Base-by-base conservation (phyloP, 2,329 filamentous ascomycete genomes). In the Arthrobotrys megalospora region DNA sequence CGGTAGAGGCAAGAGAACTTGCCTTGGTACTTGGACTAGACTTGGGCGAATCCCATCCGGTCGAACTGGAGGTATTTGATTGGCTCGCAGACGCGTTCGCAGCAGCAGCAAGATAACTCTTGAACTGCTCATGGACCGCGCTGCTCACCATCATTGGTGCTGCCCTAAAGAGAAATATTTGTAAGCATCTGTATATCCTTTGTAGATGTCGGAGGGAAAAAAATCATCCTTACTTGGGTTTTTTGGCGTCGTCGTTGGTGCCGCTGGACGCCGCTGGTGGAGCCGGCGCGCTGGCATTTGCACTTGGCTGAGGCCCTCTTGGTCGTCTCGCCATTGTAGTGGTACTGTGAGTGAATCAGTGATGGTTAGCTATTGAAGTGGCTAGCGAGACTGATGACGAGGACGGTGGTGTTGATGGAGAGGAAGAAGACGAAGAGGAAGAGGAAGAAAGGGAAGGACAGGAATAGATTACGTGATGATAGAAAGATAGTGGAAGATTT, bases 181-280 rank as follows among this genome's bases (percentile, higher is more conserved):
- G 48, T 52, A n/a, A 52, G 48, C 21, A 32, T 32, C 24, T 28
- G 24, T 32, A 1, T 12, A 2, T 52, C 14, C 10, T 1, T 52
- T 32, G 11, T n/a, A 52, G 28, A 8, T 3, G 6, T n/a, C 5
- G 16, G 45, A 21, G 24, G 7, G n/a, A 48, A 8, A 16, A 48
- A 48, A 48, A 6, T 4, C 10, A 7, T 32, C n/a, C 16, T 28
- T 52, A 45, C 28, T 14, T 38, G 1, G 52, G 14, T 1, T 4
- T 1, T 11, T 55, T 36, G 52, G 16, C 45, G 5, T 55, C 32
- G 28, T 38, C 19, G 12, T 6, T 55, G 24, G 14, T 55, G 52
- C 52, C 19, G 53, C 53, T 41, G 16, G 53, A 60, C 53, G 34
- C 55, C 10, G 55, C 55, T 43, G 55, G 55, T 38, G 52, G 16